Evolutionary conservation across 2,329 filamentous ascomycete species (phyloP).

Genomic region (Scytalidium lignicola): DNA sequence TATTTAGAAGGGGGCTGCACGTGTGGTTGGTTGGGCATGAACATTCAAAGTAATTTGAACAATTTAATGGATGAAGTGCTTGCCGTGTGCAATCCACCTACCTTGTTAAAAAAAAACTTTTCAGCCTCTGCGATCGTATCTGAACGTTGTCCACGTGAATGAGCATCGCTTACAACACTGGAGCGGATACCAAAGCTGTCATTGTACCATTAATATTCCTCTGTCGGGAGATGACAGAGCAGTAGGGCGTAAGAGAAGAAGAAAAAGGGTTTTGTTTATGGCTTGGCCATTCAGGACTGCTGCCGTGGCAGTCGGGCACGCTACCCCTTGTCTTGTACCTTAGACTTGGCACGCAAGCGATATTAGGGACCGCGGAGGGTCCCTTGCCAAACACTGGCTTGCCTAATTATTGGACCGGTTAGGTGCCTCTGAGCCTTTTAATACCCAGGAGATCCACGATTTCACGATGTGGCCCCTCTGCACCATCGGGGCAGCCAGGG

Average conservation of each 20-base stretch:
- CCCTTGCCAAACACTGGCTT: background rate
- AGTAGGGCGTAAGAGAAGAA: too few relatives aligned
- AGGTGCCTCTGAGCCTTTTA: background rate
- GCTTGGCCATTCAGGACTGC: background rate
- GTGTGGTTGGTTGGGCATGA: background rate
- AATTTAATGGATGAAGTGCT: background rate
- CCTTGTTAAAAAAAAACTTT: background rate
- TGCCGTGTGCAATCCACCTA: background rate
- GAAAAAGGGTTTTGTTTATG: background rate
- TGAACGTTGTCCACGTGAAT: too few relatives aligned
- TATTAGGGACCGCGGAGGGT: background rate
- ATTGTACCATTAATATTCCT: too few relatives aligned
- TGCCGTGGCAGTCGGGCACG: background rate
- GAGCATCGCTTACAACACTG: too few relatives aligned
- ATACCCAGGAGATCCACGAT: background rate
- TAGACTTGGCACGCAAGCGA: background rate
- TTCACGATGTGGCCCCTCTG: too few relatives aligned
- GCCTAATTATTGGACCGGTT: background rate
- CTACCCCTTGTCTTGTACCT: background rate
- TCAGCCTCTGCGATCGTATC: background rate
- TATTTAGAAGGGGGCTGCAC: background rate
- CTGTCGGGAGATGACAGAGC: too few relatives aligned
- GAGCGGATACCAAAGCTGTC: too few relatives aligned
- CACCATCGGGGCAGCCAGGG: background rate
- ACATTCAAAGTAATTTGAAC: background rate